Conservation (phyloP, 2,329 filamentous ascomycete genomes). For the Metarhizium guizhouense region DNA sequence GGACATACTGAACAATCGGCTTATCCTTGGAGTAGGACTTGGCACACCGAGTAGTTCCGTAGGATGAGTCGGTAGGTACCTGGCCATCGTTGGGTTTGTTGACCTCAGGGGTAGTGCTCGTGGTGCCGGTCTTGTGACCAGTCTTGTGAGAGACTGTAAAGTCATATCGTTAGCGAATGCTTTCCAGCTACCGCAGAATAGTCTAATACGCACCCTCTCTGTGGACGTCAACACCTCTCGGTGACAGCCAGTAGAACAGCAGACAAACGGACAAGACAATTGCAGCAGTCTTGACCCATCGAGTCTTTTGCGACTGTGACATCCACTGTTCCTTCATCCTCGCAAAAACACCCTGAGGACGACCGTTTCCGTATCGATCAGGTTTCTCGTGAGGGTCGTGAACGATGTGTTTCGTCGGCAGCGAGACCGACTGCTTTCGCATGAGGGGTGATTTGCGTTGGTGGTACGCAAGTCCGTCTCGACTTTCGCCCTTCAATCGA, state of each 20-base stretch:
- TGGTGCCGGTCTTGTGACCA: constrained; percentile 1
- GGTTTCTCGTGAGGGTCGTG: constrained; percentile 58
- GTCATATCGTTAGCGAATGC: not conserved
- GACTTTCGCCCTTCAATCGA: not conserved
- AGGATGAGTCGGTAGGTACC: constrained; percentile 48
- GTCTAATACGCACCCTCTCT: constrained; percentile 28
- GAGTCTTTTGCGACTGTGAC: constrained; percentile 55
- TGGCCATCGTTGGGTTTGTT: constrained; percentile 33
- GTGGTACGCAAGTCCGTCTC: not conserved
- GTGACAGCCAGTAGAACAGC: constrained; percentile 56
- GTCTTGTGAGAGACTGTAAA: constrained; percentile 2
- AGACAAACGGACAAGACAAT: constrained; percentile 51
- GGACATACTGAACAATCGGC: constrained; percentile 90
- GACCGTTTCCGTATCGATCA: constrained; percentile 46
- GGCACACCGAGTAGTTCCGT: constrained; percentile 66
- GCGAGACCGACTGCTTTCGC: constrained; percentile 57
- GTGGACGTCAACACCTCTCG: constrained; percentile 46
- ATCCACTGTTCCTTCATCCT: constrained; percentile 50
- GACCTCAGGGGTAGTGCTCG: not conserved
- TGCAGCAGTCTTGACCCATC: constrained; percentile 57
- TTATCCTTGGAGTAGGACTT: constrained; percentile 80
- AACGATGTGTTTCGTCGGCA: constrained; percentile 49
- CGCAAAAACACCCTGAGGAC: constrained; percentile 39
- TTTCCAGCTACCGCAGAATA: not conserved
- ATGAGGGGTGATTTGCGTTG: constrained; percentile 28